A percentile compares a stretch with the other conserved stretches of the same genome.
phyloP scores from a whole-genome alignment of 2,329 filamentous ascomycete species.

The Ophiostoma populinum region DNA sequence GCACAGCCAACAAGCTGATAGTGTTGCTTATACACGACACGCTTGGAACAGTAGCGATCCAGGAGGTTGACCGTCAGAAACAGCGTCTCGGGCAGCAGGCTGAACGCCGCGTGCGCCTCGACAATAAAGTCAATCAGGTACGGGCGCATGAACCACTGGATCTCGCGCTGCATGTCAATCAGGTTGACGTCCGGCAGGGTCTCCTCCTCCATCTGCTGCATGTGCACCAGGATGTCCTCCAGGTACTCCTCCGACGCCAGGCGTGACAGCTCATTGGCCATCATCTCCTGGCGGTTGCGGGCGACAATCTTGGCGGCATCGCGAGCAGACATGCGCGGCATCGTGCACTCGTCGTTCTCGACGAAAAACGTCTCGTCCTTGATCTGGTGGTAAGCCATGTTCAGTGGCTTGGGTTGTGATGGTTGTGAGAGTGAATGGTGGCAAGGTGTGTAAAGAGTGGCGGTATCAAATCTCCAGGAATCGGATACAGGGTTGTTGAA shows the following conservation, averaged over 20 bases:
- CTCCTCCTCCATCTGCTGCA: constrained; percentile 89
- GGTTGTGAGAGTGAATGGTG: not conserved
- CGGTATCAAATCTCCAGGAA: constrained; percentile 7
- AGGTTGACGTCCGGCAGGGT: constrained; percentile 91
- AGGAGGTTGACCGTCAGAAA: constrained; percentile 94
- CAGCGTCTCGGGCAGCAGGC: constrained; percentile 81
- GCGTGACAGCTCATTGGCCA: constrained; percentile 76
- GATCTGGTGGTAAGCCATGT: constrained; percentile 17
- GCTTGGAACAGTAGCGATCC: constrained; percentile 92
- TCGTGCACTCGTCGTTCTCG: constrained; percentile 34
- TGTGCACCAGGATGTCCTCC: constrained; percentile 85
- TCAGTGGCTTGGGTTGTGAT: constrained; percentile 10
- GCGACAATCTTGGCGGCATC: constrained; percentile 65
- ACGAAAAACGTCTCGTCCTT: constrained; percentile 34
- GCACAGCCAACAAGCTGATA: constrained; percentile 97
- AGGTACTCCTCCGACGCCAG: constrained; percentile 79
- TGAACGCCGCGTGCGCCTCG: constrained; percentile 90
- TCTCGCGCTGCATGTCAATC: constrained; percentile 97
- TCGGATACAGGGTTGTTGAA: constrained; percentile 4
- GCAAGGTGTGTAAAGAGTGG: constrained; percentile 3
- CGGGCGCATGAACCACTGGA: constrained; percentile 98
- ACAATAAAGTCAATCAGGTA: constrained; percentile 97
- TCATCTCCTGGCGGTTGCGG: constrained; percentile 68
- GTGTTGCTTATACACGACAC: constrained; percentile 97
- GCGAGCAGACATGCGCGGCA: constrained; percentile 46